Evolutionary conservation across 2,329 filamentous ascomycete genomes (phyloP).

Genomic region (Diaporthe batatas): DNA sequence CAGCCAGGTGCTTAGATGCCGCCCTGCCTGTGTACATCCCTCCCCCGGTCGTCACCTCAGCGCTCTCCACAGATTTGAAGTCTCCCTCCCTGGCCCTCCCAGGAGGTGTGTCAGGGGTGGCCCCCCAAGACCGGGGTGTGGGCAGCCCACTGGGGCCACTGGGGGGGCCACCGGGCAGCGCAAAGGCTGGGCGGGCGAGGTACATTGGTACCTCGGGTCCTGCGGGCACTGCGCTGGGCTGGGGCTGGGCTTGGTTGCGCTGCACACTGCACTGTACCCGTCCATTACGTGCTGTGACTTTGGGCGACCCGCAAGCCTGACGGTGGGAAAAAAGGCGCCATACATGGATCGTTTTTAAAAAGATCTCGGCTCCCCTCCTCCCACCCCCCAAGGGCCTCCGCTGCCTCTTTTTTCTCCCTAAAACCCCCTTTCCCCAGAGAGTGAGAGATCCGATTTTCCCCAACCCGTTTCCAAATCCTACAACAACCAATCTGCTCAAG

Average conservation of each 20-base stretch:
- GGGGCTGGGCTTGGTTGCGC: slow-evolving; percentile 3
- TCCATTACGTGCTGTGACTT: slow-evolving; percentile 42
- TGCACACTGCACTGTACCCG: slow-evolving; percentile 36
- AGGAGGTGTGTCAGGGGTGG: slow-evolving; percentile 38
- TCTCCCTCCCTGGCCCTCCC: slow-evolving; percentile 40
- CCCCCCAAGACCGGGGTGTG: slow-evolving; percentile 36
- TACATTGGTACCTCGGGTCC: slow-evolving; percentile 33
- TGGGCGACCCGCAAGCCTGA: slow-evolving; percentile 35
- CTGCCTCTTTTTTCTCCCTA: slow-evolving; percentile 45
- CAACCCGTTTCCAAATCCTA: slow-evolving; percentile 40
- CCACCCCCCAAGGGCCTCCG: slow-evolving; percentile 48
- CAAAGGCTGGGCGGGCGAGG: slow-evolving; percentile 11
- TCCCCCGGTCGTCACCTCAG: slow-evolving; percentile 35
- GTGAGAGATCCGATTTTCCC: slow-evolving; percentile 30
- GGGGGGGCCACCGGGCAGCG: slow-evolving; percentile 30
- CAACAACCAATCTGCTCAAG: slow-evolving; percentile 9
- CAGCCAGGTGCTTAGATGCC: slow-evolving; percentile 11
- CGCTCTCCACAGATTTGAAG: slow-evolving; percentile 37
- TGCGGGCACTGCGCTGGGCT: slow-evolving; percentile 16
- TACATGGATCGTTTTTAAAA: slow-evolving; percentile 42
- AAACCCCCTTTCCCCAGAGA: slow-evolving; percentile 47
- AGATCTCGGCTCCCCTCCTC: slow-evolving; percentile 51
- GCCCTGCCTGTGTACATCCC: slow-evolving; percentile 19
- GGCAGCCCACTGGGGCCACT: slow-evolving; percentile 29
- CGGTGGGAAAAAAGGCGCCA: slow-evolving; percentile 37